Evolutionary conservation across 148 eudicot genomes (phyloP).

Genomic region (Selenicereus undatus): DNA sequence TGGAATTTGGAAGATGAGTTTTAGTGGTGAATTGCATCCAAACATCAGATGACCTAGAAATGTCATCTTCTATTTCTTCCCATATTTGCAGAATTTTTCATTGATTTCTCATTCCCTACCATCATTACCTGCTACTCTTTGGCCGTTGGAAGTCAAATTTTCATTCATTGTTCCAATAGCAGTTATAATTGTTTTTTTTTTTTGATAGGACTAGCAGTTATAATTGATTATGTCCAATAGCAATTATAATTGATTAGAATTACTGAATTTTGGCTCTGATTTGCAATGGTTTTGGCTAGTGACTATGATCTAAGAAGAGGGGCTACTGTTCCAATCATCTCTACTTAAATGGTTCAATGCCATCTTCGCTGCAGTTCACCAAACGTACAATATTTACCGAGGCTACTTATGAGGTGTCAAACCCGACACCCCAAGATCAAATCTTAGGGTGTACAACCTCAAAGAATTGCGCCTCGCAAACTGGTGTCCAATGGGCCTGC

Average conservation of each 20-base stretch:
- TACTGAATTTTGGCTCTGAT: not conserved
- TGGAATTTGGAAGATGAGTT: not conserved
- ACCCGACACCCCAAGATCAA: no score
- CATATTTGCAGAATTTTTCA: not conserved
- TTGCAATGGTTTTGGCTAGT: not conserved
- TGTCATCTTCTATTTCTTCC: not conserved
- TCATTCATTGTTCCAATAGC: not conserved
- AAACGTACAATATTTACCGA: no score
- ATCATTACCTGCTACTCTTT: no score
- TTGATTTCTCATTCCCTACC: not conserved
- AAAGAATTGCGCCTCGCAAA: no score
- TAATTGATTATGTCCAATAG: no score
- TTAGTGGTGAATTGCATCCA: not conserved
- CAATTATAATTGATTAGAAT: not conserved
- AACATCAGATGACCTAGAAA: not conserved
- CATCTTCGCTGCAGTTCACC: not conserved
- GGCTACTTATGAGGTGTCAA: no score
- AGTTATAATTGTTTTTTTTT: no score
- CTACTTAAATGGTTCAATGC: not conserved
- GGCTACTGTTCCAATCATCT: not conserved
- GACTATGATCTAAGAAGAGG: not conserved
- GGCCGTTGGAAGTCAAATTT: not conserved
- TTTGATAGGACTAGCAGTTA: no score
- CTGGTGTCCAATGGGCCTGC: no score
- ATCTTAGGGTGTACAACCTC: no score